These are phyloP conservation scores for Xylariaceae sp. DNA, from an alignment of 2,329 filamentous ascomycete genomes.

Conservation along the genomic window DNA sequence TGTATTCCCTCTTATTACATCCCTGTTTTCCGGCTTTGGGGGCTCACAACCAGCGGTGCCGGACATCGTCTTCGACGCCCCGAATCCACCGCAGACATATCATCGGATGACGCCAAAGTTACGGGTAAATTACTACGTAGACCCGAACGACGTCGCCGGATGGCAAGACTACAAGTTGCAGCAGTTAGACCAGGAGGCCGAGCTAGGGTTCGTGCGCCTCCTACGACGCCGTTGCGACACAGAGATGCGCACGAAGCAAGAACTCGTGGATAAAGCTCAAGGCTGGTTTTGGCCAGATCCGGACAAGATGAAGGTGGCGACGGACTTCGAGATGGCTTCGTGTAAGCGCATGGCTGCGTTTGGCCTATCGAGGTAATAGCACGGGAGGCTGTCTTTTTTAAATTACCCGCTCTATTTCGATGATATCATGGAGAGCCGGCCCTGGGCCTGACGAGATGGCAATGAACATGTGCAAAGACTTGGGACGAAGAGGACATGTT, in stretches of 20 bases:
- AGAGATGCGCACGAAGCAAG: conserved; percentile 62
- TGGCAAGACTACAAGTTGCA: conserved; percentile 66
- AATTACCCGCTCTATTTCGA: not conserved
- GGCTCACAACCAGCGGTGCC: conserved; percentile 56
- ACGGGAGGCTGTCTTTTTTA: not conserved
- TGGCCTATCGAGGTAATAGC: conserved; percentile 32
- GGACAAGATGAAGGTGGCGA: conserved; percentile 71
- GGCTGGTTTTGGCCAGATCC: conserved; percentile 84
- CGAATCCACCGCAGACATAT: conserved; percentile 67
- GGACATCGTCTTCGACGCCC: conserved; percentile 68
- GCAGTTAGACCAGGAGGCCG: conserved; percentile 73
- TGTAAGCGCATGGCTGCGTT: conserved; percentile 50
- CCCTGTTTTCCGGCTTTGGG: conserved; percentile 61
- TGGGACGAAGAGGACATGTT: conserved; percentile 7
- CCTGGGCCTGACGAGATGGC: not conserved
- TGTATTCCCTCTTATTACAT: conserved; percentile 76
- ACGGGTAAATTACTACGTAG: conserved; percentile 78
- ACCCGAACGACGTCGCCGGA: conserved; percentile 70
- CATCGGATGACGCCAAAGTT: conserved; percentile 67
- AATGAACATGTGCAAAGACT: conserved; percentile 1
- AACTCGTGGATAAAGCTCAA: conserved; percentile 70
- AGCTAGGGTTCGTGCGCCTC: conserved; percentile 64
- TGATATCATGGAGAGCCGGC: not conserved
- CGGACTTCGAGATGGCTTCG: conserved; percentile 47
- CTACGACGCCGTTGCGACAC: conserved; percentile 69